phyloP scores from a whole-genome alignment of 352 stramenopile species.

The Globisporangium barbulae region DNA sequence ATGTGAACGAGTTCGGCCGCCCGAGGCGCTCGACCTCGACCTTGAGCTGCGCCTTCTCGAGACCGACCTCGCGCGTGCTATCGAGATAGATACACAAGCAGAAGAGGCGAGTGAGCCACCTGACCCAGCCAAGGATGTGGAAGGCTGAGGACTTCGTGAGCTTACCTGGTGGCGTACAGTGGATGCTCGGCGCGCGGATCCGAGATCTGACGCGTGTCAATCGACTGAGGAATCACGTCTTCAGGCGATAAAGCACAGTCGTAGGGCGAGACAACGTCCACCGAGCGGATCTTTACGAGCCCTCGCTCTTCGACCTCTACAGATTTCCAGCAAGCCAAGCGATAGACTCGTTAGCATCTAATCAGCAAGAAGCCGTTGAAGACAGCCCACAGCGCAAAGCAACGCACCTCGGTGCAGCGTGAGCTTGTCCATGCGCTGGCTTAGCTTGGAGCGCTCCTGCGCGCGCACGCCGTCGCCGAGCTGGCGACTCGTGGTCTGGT shows the following conservation, averaged over 20 bases:
- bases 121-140: background rate
- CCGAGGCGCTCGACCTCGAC: conserved; percentile 61
- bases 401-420: conserved; percentile 54
- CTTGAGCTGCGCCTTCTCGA: conserved; percentile 72
- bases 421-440: conserved; percentile 75
- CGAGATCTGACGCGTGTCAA: conserved; percentile 65
- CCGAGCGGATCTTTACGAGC: conserved; percentile 42
- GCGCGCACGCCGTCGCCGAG: conserved; percentile 44
- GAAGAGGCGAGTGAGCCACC: too few species aligned
- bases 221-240: conserved; percentile 40
- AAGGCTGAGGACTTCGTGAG: too few species aligned
- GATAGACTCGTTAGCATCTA: conserved; percentile 2
- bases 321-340: background rate
- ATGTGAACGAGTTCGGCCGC: conserved; percentile 73
- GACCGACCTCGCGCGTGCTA: conserved; percentile 58
- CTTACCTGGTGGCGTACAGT: conserved; percentile 69
- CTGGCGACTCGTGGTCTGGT: conserved; percentile 60
- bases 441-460: conserved; percentile 52
- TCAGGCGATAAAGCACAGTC: conserved; percentile 50
- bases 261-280: conserved; percentile 54
- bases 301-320: conserved; percentile 58
- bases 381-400: background rate
- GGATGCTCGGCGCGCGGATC: conserved; percentile 56
- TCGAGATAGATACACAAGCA: background rate
- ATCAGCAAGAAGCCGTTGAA: background rate